Percentiles rank a stretch among this genome's conserved stretches.
These are phyloP conservation scores for Lepidium sativum DNA, from an alignment of 345 rosid species.

Conservation along the genomic window DNA sequence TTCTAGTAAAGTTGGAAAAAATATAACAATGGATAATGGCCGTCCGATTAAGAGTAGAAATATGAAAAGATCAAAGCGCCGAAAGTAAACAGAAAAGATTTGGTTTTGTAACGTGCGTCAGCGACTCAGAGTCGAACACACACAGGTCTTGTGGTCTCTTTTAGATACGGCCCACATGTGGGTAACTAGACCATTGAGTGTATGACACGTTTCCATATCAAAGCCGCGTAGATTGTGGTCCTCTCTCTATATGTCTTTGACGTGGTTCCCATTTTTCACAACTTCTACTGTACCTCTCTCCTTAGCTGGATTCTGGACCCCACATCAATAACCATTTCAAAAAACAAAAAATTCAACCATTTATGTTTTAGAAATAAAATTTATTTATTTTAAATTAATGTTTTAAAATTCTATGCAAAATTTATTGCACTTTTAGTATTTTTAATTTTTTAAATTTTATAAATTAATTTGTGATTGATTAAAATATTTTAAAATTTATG, in stretches of 20 bases:
- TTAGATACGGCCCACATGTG: no score
- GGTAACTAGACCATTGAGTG: neutral
- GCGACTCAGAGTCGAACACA: slow-evolving; percentile 23
- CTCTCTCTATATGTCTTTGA: slow-evolving; percentile 6
- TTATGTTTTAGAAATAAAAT: no score
- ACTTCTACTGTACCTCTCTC: slow-evolving; percentile 5
- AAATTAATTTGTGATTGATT: no score
- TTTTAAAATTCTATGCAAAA: no score
- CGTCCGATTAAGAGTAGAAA: slow-evolving; percentile 10
- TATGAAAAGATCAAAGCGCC: slow-evolving; percentile 9
- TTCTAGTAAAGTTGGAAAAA: no score
- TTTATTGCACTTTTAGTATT: no score
- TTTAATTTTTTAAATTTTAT: no score
- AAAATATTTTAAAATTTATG: no score
- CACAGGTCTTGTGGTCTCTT: slow-evolving; percentile 19
- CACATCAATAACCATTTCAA: neutral
- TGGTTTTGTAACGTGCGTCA: slow-evolving; percentile 27
- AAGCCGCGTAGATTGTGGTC: slow-evolving; percentile 16
- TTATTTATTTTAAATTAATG: no score
- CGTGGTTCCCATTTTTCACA: slow-evolving; percentile 26
- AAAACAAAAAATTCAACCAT: no score
- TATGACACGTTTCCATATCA: slow-evolving; percentile 6
- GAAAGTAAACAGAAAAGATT: slow-evolving; percentile 14
- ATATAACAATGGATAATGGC: neutral
- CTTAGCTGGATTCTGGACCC: slow-evolving; percentile 23